Base-by-base conservation (phyloP, 495 filamentous ascomycete species). In the Thermochaetoides thermophila region DNA sequence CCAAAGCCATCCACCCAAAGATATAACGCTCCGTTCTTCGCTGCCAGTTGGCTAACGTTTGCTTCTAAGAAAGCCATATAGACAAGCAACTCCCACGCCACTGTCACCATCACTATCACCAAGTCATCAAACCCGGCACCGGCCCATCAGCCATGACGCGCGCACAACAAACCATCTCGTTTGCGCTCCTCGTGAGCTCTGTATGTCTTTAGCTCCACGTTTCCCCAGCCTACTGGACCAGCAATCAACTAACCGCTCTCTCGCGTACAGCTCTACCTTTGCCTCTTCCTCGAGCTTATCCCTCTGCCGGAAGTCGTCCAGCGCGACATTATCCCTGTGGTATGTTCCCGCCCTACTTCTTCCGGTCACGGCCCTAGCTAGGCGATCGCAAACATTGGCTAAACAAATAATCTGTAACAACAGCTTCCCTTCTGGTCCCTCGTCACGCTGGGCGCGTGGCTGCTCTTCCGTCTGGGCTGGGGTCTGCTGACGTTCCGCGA, bases 401-500 rank as follows among this genome's bases (percentile, higher is more conserved):
- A 5, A 18, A 32, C 19, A 4, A 3, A 7, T 7, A 34, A 17
- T 22, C 15, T 16, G 29, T 1, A 7, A 29, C 7, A 23, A 47
- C 42, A 93, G 85, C 66, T 96, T 17, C 89, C 89, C 17, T 82
- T 95, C 64, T 96, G 85, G 77, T 73, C 70, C 17, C 62, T 96
- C 41, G 84, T 97, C 42, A 76, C 77, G 31, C 89, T 96, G 56
- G 89, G 85, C 58, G 79, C 86, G 27, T 95, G 85, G 61, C 75
- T 97, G 5, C 76, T 96, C 32, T 83, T 79, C 64, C 84, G 83
- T 41, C 72, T 97, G 17, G 89, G 89, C 32, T 74, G 74, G 64
- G 87, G 87, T 24, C 81, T 97, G 43, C 65, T 92, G 45, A 94
- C 85, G 23, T 97, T 97, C 69, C 84, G 91, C 61, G 84, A 96